Evolutionary conservation across 495 filamentous ascomycete genomes (phyloP).

Genomic region (Neurospora sp.): DNA sequence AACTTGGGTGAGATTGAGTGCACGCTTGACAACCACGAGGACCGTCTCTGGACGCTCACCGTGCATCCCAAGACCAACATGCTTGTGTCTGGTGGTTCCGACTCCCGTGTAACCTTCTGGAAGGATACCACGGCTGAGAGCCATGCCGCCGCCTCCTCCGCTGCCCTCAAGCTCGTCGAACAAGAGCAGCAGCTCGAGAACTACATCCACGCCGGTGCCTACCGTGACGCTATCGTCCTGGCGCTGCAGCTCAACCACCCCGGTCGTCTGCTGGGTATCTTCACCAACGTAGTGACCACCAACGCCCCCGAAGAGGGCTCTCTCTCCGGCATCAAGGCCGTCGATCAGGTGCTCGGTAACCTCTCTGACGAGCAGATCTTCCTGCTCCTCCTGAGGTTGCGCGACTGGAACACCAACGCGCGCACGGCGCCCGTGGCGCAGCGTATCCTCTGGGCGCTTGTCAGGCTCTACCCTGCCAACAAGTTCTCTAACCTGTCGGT

Average conservation of each 20-base stretch:
- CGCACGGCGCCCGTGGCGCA: slow-evolving; percentile 79
- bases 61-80: slow-evolving; percentile 56
- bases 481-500: slow-evolving; percentile 51
- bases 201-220: slow-evolving; percentile 73
- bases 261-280: slow-evolving; percentile 68
- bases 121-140: slow-evolving; percentile 80
- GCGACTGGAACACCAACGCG: slow-evolving; percentile 97
- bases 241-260: slow-evolving; percentile 91
- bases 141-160: slow-evolving; percentile 53
- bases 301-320: slow-evolving; percentile 48
- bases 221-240: slow-evolving; percentile 84
- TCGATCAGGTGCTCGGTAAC: slow-evolving; percentile 73
- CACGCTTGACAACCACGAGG: slow-evolving; percentile 92
- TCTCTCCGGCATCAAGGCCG: slow-evolving; percentile 62
- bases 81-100: slow-evolving; percentile 80
- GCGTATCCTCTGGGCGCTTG: slow-evolving; percentile 67
- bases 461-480: slow-evolving; percentile 64
- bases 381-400: slow-evolving; percentile 61
- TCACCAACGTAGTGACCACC: slow-evolving; percentile 66
- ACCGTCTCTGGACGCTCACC: slow-evolving; percentile 82
- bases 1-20: slow-evolving; percentile 66
- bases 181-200: slow-evolving; percentile 90
- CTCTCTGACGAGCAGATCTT: slow-evolving; percentile 77
- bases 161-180: slow-evolving; percentile 70
- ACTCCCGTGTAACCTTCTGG: slow-evolving; percentile 91